These are phyloP conservation scores for Eutypa lata DNA, from an alignment of 2,329 filamentous ascomycete species.

Conservation along the genomic window DNA sequence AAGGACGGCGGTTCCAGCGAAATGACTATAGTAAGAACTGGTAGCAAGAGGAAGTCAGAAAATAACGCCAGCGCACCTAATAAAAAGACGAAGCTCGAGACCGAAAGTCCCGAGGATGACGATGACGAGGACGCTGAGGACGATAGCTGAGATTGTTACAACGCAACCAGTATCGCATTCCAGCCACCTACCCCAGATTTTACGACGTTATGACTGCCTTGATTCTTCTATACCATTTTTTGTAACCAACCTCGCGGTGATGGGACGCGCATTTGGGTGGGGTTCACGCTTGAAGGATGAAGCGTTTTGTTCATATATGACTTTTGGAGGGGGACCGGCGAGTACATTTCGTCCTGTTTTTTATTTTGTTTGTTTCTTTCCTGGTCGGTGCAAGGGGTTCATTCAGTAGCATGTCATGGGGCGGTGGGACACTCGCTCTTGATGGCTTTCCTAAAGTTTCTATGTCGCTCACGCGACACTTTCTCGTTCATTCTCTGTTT, in stretches of 20 bases:
- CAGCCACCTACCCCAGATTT: conserved; percentile 23
- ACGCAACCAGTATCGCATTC: conserved; percentile 11
- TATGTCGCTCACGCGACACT: conserved; percentile 32
- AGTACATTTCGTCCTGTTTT: conserved; percentile 10
- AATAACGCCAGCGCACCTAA: conserved; percentile 43
- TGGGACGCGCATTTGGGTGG: conserved; percentile 22
- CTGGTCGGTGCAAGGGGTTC: conserved; percentile 15
- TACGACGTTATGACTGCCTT: conserved; percentile 32
- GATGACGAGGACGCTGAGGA: conserved; percentile 42
- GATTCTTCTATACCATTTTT: conserved; percentile 29
- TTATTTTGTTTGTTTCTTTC: conserved; percentile 10
- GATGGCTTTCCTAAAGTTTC: conserved; percentile 29
- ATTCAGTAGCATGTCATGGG: conserved; percentile 22
- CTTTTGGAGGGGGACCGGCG: conserved; percentile 10
- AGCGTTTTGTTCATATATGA: conserved; percentile 22
- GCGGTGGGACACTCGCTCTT: conserved; percentile 32
- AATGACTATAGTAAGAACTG: conserved; percentile 31
- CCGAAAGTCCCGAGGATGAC: conserved; percentile 41
- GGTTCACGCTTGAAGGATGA: conserved; percentile 23
- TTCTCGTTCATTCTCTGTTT: conserved; percentile 15
- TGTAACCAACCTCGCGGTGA: conserved; percentile 19
- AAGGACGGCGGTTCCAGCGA: conserved; percentile 32
- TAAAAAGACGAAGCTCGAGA: conserved; percentile 49
- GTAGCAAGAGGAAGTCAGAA: conserved; percentile 61
- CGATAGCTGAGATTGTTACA: conserved; percentile 32